Percentiles rank a stretch among this genome's conserved stretches.
Evolutionary conservation across 176 grass and related monocot genomes (phyloP).

Genomic region (Phoenix dactylifera): DNA sequence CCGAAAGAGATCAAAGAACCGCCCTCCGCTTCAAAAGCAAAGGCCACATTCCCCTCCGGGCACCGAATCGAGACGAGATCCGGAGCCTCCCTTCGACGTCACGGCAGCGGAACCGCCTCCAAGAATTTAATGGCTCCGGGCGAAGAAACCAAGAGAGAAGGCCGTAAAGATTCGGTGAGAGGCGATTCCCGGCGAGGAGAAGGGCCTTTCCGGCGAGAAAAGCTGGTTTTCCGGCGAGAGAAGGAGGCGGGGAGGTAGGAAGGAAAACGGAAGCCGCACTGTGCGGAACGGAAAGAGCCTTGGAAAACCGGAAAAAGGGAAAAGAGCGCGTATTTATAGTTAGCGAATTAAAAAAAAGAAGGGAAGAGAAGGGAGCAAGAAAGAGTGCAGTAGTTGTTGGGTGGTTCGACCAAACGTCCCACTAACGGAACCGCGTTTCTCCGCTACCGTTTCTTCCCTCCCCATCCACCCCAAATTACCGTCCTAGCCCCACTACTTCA

Average conservation of each 20-base stretch:
- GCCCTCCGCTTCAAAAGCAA: too few species aligned
- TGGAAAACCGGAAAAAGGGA: conserved; percentile 29
- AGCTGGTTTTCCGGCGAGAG: conserved; percentile 1
- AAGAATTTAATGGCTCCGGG: not conserved
- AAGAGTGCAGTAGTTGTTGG: conserved; percentile 28
- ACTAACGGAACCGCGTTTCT: conserved; percentile 34
- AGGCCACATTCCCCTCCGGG: conserved; percentile 15
- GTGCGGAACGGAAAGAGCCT: conserved; percentile 7
- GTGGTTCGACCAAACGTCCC: conserved; percentile 50
- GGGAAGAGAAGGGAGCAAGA: not conserved
- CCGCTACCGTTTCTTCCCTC: not conserved
- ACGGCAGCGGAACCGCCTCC: not conserved
- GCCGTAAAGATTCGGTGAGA: not conserved
- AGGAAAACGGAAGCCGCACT: conserved; percentile 5
- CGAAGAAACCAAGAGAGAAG: conserved; percentile 6
- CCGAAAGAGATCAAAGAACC: conserved; percentile 6
- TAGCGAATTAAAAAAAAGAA: conserved; percentile 3
- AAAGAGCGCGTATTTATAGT: conserved; percentile 20
- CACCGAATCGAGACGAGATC: not conserved
- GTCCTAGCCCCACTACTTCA: not conserved
- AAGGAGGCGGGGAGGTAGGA: conserved; percentile 6
- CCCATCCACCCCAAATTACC: not conserved
- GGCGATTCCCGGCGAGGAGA: not conserved
- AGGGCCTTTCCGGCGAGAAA: not conserved
- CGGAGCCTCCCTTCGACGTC: not conserved